These are phyloP conservation scores for Dictyostelium intermedium DNA, from an alignment of 78 protist species.

Conservation along the genomic window DNA sequence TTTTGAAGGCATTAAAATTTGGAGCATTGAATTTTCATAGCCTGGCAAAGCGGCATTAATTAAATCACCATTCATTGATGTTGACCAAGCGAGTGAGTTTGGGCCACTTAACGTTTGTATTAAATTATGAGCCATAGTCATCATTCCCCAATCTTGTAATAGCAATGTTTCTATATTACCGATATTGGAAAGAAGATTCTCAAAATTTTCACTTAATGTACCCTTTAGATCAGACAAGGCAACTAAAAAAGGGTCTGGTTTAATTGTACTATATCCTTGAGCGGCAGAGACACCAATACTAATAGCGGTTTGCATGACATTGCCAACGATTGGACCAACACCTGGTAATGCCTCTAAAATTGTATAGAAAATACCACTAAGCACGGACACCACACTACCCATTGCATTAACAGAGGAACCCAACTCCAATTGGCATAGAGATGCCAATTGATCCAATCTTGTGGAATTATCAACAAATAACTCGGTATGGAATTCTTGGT, in stretches of 20 bases:
- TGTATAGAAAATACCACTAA: slow-evolving; percentile 5
- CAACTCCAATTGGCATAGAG: neutral
- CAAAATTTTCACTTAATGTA: neutral
- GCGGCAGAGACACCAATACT: neutral
- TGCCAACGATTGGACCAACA: neutral
- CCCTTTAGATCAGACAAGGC: neutral
- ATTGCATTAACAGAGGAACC: neutral
- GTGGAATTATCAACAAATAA: slow-evolving; percentile 13
- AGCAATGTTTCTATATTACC: neutral
- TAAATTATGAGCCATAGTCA: neutral
- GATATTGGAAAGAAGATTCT: neutral
- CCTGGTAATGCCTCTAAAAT: slow-evolving; percentile 6
- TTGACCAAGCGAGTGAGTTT: neutral
- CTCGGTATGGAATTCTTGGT: neutral
- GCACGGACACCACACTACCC: neutral
- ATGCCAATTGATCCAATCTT: neutral
- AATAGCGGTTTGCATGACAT: neutral
- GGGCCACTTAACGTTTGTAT: neutral
- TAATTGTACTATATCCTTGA: neutral
- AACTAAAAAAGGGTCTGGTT: slow-evolving; percentile 19
- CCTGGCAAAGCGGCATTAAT: neutral
- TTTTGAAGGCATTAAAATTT: slow-evolving; percentile 1
- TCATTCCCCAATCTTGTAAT: slow-evolving; percentile 29
- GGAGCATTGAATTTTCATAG: slow-evolving; percentile 18
- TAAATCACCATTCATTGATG: neutral